These are phyloP conservation scores for Kurtzmaniella quercitrusa DNA, from an alignment of 1,139 yeast genomes.

Conservation along the genomic window DNA sequence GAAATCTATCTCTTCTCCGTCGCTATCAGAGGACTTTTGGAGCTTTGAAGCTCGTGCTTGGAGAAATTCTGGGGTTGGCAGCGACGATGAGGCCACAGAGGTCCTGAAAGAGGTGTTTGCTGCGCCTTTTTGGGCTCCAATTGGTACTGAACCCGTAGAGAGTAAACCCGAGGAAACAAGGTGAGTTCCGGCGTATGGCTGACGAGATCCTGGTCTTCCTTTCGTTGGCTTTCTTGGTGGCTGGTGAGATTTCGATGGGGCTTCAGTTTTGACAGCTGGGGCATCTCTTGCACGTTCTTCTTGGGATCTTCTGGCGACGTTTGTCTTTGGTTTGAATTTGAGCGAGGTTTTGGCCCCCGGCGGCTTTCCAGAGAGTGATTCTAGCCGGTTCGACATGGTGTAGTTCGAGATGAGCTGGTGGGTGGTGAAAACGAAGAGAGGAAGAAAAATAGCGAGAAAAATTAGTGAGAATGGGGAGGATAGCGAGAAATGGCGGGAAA, in stretches of 20 bases:
- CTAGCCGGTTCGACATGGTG: slow-evolving; percentile 41
- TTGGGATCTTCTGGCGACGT: slow-evolving; percentile 72
- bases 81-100: slow-evolving; percentile 17
- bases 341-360: slow-evolving; percentile 43
- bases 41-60: slow-evolving; percentile 24
- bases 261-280: slow-evolving; percentile 40
- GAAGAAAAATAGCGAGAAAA: too few species aligned
- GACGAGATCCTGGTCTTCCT: slow-evolving; percentile 31
- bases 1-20: slow-evolving; percentile 28
- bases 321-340: slow-evolving; percentile 73
- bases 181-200: slow-evolving; percentile 58
- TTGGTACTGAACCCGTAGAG: slow-evolving; percentile 57
- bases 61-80: slow-evolving; percentile 38
- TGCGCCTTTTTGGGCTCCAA: slow-evolving; percentile 30
- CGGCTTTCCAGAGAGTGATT: slow-evolving; percentile 34
- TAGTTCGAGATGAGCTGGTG: too few species aligned
- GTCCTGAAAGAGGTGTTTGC: slow-evolving; percentile 16
- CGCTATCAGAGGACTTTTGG: slow-evolving; percentile 16
- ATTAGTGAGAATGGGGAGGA: neutral
- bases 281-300: slow-evolving; percentile 81
- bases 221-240: slow-evolving; percentile 17
- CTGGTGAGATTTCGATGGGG: slow-evolving; percentile 16
- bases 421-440: neutral
- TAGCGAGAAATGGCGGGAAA: slow-evolving; percentile 2
- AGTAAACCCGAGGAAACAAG: slow-evolving; percentile 69